These are phyloP conservation scores for Alisma plantagoaquatica DNA, from an alignment of 106 monocot genomes.

Conservation along the genomic window DNA sequence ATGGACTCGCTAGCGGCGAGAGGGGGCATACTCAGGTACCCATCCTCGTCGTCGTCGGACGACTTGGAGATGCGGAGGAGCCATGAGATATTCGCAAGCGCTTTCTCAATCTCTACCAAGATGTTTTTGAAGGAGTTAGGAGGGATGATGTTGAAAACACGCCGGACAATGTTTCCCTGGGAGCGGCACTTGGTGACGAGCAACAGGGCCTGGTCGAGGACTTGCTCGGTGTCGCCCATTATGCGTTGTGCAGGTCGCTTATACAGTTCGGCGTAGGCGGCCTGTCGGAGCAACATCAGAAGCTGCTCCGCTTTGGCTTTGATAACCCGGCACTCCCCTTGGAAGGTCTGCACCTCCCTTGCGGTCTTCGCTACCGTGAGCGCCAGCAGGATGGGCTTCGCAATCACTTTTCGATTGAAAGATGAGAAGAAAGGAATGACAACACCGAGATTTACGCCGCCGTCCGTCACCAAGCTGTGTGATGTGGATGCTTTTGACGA, in stretches of 20 bases:
- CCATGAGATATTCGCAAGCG: slow-evolving; percentile 1
- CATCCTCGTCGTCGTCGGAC: slow-evolving; percentile 27
- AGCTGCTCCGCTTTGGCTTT: slow-evolving; percentile 56
- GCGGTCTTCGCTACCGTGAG: slow-evolving; percentile 41
- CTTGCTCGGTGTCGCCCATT: slow-evolving; percentile 63
- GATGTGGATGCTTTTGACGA: no score
- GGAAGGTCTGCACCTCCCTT: slow-evolving; percentile 31
- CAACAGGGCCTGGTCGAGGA: slow-evolving; percentile 45
- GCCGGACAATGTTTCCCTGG: slow-evolving; percentile 33
- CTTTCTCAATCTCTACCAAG: slow-evolving; percentile 5
- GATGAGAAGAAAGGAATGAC: no score
- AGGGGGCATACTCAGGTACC: slow-evolving; percentile 59
- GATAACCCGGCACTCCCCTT: slow-evolving; percentile 46
- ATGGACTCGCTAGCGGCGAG: slow-evolving; percentile 86
- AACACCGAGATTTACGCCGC: no score
- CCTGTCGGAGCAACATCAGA: slow-evolving; percentile 52
- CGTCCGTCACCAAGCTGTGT: no score
- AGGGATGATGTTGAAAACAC: slow-evolving; percentile 60
- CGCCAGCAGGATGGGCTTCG: no score
- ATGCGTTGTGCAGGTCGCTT: slow-evolving; percentile 69
- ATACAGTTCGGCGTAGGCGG: slow-evolving; percentile 59
- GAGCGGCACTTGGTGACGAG: slow-evolving; percentile 42
- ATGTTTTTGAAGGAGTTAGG: slow-evolving; percentile 38
- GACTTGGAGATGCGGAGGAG: no score
- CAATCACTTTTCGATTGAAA: no score